Evolutionary conservation across 106 monocot species (phyloP).

Genomic region (Alisma plantagoaquatica): DNA sequence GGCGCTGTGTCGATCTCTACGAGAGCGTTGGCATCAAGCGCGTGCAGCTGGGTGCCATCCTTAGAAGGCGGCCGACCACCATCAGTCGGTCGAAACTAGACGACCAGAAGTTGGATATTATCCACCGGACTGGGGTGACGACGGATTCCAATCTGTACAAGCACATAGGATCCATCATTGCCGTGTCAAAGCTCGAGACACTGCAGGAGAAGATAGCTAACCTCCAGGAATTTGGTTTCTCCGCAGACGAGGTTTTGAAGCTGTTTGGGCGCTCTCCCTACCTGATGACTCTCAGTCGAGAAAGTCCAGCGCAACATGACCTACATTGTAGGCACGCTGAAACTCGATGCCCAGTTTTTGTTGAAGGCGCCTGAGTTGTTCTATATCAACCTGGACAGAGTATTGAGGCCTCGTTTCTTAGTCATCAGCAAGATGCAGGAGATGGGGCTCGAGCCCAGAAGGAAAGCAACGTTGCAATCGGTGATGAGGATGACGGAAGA

Average conservation of each 20-base stretch:
- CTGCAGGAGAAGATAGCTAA: slow-evolving; percentile 16
- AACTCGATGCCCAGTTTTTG: slow-evolving; percentile 1
- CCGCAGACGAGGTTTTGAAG: slow-evolving; percentile 12
- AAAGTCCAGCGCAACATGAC: slow-evolving; percentile 34
- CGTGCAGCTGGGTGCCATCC: slow-evolving; percentile 17
- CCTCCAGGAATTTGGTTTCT: slow-evolving; percentile 21
- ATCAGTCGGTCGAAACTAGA: slow-evolving; percentile 9
- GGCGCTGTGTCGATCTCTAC: slow-evolving; percentile 23
- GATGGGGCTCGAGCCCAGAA: slow-evolving; percentile 7
- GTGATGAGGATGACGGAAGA: slow-evolving; percentile 19
- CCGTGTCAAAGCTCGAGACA: slow-evolving; percentile 20
- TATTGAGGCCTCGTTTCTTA: slow-evolving; percentile 12
- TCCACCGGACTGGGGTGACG: slow-evolving; percentile 14
- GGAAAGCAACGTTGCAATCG: background rate
- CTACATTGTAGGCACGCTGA: slow-evolving; percentile 22
- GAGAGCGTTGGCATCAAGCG: slow-evolving; percentile 7
- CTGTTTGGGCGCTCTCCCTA: slow-evolving; percentile 24
- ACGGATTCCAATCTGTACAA: slow-evolving; percentile 16
- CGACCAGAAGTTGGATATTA: slow-evolving; percentile 20
- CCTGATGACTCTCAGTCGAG: slow-evolving; percentile 23
- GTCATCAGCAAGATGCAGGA: slow-evolving; percentile 7
- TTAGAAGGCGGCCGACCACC: slow-evolving; percentile 19
- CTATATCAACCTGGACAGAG: slow-evolving; percentile 18
- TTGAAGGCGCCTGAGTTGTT: slow-evolving; percentile 9
- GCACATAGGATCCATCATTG: slow-evolving; percentile 25